Evolutionary conservation across 257 asterid genomes (phyloP).

Genomic region (Solanum pinnatisectum): DNA sequence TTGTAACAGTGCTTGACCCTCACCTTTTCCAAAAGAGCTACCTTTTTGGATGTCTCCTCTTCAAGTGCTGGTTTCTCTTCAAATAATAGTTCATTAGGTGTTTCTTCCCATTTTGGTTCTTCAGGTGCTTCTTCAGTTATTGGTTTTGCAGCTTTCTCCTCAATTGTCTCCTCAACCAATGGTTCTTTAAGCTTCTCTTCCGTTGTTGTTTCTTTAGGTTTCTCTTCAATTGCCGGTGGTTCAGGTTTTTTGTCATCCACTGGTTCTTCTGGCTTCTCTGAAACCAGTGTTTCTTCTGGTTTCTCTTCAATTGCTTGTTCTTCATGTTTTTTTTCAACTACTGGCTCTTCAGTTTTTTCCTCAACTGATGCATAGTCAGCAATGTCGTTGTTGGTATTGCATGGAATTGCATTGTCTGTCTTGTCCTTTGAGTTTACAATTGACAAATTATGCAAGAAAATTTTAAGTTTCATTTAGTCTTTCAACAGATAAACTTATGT

Average conservation of each 20-base stretch:
- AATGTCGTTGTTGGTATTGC: background rate
- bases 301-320: background rate
- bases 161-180: background rate
- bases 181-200: background rate
- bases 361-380: background rate
- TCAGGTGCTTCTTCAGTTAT: background rate
- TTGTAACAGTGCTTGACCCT: background rate
- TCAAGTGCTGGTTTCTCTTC: background rate
- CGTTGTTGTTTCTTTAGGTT: background rate
- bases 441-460: background rate
- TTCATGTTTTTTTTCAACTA: background rate
- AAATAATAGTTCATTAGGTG: background rate
- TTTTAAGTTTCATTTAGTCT: background rate
- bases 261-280: background rate
- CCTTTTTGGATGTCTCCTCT: background rate
- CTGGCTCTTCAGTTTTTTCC: background rate
- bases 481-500: background rate
- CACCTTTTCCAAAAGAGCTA: background rate
- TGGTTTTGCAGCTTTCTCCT: background rate
- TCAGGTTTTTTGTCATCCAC: background rate
- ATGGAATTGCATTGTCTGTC: background rate
- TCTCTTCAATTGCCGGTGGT: background rate
- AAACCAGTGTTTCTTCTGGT: background rate
- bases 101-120: background rate
- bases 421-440: conserved; percentile 1